These are phyloP conservation scores for Cryptococcus neoformans DNA, from an alignment of 1,284 basidiomycete species.

Conservation along the genomic window DNA sequence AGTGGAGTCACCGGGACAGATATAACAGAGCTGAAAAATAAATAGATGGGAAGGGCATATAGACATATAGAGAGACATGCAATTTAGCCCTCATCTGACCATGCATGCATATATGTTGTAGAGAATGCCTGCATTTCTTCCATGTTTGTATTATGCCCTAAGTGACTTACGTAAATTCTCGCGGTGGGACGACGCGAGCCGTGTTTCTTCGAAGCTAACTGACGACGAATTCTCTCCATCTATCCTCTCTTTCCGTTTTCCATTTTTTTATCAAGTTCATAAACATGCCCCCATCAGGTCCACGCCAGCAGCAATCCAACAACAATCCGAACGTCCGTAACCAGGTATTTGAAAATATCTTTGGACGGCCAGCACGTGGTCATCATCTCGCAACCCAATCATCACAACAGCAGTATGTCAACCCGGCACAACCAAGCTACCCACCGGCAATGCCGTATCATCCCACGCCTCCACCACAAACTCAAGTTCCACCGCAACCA, in stretches of 20 bases:
- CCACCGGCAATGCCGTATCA: conserved; percentile 15
- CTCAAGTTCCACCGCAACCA: background rate
- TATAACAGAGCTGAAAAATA: no score
- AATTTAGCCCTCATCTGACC: no score
- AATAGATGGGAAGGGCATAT: no score
- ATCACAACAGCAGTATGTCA: conserved; percentile 12
- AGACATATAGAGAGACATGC: no score
- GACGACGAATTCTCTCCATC: background rate
- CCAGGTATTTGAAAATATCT: conserved; percentile 50
- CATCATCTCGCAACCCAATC: conserved; percentile 32
- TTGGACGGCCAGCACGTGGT: conserved; percentile 44
- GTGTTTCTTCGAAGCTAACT: no score
- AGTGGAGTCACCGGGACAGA: no score
- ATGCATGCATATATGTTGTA: no score
- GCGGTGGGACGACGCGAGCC: no score
- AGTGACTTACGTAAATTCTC: no score
- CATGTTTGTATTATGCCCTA: no score
- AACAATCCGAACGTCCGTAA: conserved; percentile 28
- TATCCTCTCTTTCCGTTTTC: background rate
- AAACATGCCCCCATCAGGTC: conserved; percentile 30
- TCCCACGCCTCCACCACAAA: background rate
- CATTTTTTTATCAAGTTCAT: background rate
- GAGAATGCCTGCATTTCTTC: no score
- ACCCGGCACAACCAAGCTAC: conserved; percentile 29
- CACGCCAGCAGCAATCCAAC: conserved; percentile 18